Evolutionary conservation across 2,329 filamentous ascomycete genomes (phyloP).

Genomic region (Calonectria naviculata): DNA sequence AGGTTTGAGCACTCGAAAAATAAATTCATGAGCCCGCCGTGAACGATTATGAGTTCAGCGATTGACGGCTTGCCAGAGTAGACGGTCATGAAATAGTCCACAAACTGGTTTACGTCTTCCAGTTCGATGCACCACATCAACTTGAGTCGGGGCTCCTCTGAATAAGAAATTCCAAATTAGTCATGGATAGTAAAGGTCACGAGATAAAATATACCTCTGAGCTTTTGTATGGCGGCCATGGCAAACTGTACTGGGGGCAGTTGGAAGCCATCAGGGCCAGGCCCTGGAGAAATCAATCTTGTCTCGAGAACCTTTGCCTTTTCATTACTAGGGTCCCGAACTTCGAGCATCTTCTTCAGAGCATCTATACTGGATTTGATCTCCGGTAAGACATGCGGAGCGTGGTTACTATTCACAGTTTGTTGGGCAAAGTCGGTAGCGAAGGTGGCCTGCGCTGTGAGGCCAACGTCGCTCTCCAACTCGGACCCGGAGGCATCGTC

Average conservation of each 20-base stretch:
- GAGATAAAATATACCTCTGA: not conserved
- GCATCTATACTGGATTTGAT: not conserved
- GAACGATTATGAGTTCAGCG: not conserved
- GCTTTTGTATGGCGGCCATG: not conserved
- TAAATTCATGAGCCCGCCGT: not conserved
- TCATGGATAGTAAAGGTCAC: not conserved
- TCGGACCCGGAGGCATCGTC: not conserved
- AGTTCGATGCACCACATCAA: not conserved
- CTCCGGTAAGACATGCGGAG: not conserved
- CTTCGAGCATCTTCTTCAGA: not conserved
- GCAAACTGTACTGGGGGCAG: not conserved
- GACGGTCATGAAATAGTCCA: not conserved
- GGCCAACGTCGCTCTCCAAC: not conserved
- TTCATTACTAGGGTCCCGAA: not conserved
- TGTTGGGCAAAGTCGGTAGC: not conserved
- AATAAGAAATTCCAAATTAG: not conserved
- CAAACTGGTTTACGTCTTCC: not conserved
- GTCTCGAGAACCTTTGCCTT: not conserved
- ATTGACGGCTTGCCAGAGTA: not conserved
- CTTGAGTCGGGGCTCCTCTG: not conserved
- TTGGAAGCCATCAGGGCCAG: not conserved
- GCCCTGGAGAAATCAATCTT: not conserved
- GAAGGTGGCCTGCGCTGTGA: not conserved
- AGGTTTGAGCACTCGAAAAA: not conserved
- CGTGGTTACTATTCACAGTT: not conserved